These are phyloP conservation scores for Sporobolomyces pararoseus DNA, from an alignment of 768 basidiomycete species.

Conservation along the genomic window DNA sequence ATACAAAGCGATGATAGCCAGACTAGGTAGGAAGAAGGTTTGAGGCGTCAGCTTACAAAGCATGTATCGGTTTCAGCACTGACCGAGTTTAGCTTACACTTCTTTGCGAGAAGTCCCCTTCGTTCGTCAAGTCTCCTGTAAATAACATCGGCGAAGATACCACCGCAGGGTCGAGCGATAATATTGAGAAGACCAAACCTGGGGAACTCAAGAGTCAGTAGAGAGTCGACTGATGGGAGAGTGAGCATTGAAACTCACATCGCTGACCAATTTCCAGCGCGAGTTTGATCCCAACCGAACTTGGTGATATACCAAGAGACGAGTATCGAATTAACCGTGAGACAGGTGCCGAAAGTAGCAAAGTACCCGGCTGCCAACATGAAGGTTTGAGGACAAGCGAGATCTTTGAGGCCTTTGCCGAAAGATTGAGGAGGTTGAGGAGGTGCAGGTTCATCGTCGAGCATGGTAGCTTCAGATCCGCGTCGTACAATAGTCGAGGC, in stretches of 20 bases:
- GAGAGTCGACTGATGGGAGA: background rate
- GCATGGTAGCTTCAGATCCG: constrained; percentile 15
- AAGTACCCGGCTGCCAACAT: constrained; percentile 58
- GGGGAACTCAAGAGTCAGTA: constrained; percentile 35
- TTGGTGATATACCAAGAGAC: constrained; percentile 52
- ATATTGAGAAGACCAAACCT: constrained; percentile 57
- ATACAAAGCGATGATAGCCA: constrained; percentile 32
- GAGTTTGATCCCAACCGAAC: constrained; percentile 54
- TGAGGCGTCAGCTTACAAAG: too few species aligned
- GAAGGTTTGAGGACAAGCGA: constrained; percentile 56
- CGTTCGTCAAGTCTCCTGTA: constrained; percentile 49
- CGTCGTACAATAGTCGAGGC: constrained; percentile 10
- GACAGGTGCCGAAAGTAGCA: constrained; percentile 60
- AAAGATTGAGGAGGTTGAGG: background rate
- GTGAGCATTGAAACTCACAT: background rate
- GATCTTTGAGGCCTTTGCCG: constrained; percentile 43
- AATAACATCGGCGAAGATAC: constrained; percentile 55
- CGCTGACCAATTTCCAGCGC: constrained; percentile 54
- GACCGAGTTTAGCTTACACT: constrained; percentile 50
- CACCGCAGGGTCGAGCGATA: constrained; percentile 56
- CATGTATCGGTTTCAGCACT: too few species aligned
- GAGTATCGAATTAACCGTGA: constrained; percentile 55
- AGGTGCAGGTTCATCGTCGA: background rate
- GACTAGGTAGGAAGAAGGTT: background rate
- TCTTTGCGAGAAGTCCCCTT: constrained; percentile 52